A percentile compares a stretch with the other conserved stretches of the same genome.
Evolutionary conservation across 306 rosid species (phyloP).

Genomic region (Psophocarpus tetragonolobus): DNA sequence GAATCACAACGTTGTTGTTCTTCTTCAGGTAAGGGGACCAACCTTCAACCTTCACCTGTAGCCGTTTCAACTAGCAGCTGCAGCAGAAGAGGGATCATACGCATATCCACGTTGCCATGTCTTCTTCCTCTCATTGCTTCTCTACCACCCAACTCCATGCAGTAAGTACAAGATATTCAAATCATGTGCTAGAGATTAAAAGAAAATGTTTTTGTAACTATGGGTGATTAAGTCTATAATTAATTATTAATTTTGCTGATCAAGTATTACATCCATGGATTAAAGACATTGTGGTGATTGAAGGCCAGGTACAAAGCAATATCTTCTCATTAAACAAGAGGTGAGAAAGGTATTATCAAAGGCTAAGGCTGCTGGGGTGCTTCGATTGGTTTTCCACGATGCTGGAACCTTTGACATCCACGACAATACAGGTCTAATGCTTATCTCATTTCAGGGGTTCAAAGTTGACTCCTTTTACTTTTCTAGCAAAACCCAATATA

Average conservation of each 20-base stretch:
- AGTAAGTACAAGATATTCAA: too few relatives aligned
- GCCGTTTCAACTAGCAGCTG: constrained; percentile 44
- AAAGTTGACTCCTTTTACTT: neutral
- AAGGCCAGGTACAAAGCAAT: constrained; percentile 53
- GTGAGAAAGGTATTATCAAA: constrained; percentile 69
- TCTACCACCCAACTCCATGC: constrained; percentile 48
- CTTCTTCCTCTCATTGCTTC: constrained; percentile 52
- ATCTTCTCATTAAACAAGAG: constrained; percentile 66
- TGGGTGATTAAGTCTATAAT: too few relatives aligned
- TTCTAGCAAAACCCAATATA: neutral
- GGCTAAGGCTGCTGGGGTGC: constrained; percentile 81
- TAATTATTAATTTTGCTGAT: too few relatives aligned
- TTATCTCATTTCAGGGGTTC: neutral
- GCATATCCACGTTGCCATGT: constrained; percentile 61
- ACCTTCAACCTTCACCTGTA: neutral
- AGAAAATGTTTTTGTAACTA: too few relatives aligned
- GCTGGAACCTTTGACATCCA: constrained; percentile 82
- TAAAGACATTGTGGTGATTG: constrained; percentile 6
- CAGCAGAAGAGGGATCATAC: constrained; percentile 56
- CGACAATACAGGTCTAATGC: constrained; percentile 60
- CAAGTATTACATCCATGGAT: neutral
- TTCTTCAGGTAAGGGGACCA: constrained; percentile 23
- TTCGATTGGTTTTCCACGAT: constrained; percentile 91
- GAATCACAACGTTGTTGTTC: too few relatives aligned
- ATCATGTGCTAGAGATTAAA: too few relatives aligned